Conservation (phyloP, 768 basidiomycete species). For the Collybiopsis confluens region DNA sequence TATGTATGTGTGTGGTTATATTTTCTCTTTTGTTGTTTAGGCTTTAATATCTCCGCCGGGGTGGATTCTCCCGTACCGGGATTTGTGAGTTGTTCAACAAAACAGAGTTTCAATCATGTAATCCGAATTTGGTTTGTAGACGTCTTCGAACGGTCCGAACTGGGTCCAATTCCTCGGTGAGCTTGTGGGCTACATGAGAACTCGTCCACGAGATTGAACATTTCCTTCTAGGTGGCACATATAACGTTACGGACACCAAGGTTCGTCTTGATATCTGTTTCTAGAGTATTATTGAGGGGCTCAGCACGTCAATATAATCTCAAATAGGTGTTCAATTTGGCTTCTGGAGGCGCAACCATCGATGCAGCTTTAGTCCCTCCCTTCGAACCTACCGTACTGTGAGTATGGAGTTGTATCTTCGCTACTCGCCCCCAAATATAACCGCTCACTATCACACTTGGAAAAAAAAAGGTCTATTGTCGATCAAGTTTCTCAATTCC, state of each 20-base stretch:
- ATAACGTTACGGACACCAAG: slow-evolving; percentile 51
- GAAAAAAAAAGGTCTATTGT: slow-evolving; percentile 45
- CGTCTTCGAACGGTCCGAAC: slow-evolving; percentile 59
- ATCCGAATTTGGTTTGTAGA: slow-evolving; percentile 28
- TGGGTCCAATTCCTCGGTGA: slow-evolving; percentile 55
- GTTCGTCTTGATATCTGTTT: slow-evolving; percentile 22
- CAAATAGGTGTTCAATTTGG: slow-evolving; percentile 42
- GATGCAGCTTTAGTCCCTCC: slow-evolving; percentile 50
- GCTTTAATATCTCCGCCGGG: slow-evolving; percentile 56
- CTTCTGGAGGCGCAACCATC: slow-evolving; percentile 58
- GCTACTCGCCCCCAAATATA: too few species aligned
- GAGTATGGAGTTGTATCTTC: too few species aligned
- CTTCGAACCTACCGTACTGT: slow-evolving; percentile 42
- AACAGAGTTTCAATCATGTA: not conserved
- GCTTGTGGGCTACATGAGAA: too few species aligned
- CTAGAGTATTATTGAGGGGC: not conserved
- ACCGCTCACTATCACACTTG: too few species aligned
- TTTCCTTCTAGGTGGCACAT: slow-evolving; percentile 45
- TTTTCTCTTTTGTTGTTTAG: slow-evolving; percentile 17
- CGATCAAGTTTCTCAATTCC: slow-evolving; percentile 57
- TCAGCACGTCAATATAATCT: not conserved
- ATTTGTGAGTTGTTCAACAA: slow-evolving; percentile 34
- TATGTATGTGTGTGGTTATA: too few species aligned
- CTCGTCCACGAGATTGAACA: too few species aligned
- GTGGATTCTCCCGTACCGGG: slow-evolving; percentile 48